Evolutionary conservation across 768 basidiomycete species (phyloP), one percentile per base, ranked within the genome.

Genomic region (Mrakia blollopis): DNA sequence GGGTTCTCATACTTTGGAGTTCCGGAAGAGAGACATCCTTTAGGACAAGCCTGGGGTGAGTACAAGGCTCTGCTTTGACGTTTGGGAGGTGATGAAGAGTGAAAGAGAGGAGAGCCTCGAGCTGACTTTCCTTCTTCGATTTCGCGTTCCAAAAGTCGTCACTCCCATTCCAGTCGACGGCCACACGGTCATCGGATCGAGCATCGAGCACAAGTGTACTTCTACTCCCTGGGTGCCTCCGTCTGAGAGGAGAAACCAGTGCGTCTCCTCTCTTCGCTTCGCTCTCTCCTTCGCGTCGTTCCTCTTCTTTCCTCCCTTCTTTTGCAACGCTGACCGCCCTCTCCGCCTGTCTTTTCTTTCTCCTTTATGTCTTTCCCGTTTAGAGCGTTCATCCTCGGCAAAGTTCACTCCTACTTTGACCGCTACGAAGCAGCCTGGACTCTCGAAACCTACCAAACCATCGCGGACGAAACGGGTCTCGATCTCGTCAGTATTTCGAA

Each of bases 391-490:
- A 68, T 68, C 5, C 65, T 68, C 39, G 65, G 65, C 23, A 68
- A 68, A 41, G 65, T 68, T 23, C 65, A 68, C 65, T 68, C 65
- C 65, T 68, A 68, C 39, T 68, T 68, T 25, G 65, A 68, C 39
- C 65, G 65, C 39, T 68, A 68, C 65, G 65, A 68, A 68, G 65
- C 65, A 13, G 65, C 65, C 39, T 68, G 65, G 65, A 68, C 65
- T 16, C 65, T 68, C 65, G 65, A 68, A 11, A 68, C 65, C 21
- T 68, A 68, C 65, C 35, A 37, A 3, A 16, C 14, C 37, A 35
- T 68, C 37, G 32, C 37, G 3, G 35, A 68, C 25, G 25, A 35
- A 7, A 68, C 65, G 35, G 65, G 65, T 14, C 37, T 68, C 35
- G 32, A 37, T 11, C 65, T 68, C 37, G 65, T 68, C 25, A 39